Evolutionary conservation across 2,329 filamentous ascomycete species (phyloP), one percentile per base, ranked within the genome.

Genomic region (Metarhizium anisopliae): DNA sequence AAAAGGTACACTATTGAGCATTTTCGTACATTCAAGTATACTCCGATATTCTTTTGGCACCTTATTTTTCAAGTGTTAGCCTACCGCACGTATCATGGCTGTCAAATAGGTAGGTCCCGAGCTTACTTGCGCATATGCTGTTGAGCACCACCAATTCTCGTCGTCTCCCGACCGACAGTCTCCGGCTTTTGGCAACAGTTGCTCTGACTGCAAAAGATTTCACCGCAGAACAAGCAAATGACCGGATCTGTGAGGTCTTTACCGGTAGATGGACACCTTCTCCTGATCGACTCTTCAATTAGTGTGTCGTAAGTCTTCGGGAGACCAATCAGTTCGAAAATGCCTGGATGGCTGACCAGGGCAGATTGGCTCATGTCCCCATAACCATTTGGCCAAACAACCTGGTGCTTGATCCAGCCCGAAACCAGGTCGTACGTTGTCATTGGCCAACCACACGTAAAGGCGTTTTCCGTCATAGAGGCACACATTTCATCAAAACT

Each of bases 11-110:
- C 83, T 45, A 95, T 85, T 62, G 87, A 90, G 74, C 95, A 97
- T 75, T 97, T 97, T 62, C 94, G 88, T 63, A 99, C 93, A 70
- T 95, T 96, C 70, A 99, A 87, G 74, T 95, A 97, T 38, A 96
- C 77, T n/a, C 94, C 94, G 51, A 95, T 85, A 63, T 90, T 91
- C 59, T 85, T 83, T 67, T 94, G 91, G 70, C 93, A 97, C 64
- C 90, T 95, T 60, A 13, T 16, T 35, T 53, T 18, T 50, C 47
- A 50, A 38, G 16, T 8, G 30, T 47, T 43, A 36, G 32, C 16
- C 20, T 11, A 29, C 47, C n/a, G 18, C 8, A 25, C 13, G 6
- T 8, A 36, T 8, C n/a, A 20, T 6, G 35, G 30, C n/a, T 47
- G 35, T 16, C 14, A 3, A 14, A 16, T 14, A 16, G 10, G 5